phyloP scores from a whole-genome alignment of 805 yeast genomes.

The Wickerhamomyces silvicola region DNA sequence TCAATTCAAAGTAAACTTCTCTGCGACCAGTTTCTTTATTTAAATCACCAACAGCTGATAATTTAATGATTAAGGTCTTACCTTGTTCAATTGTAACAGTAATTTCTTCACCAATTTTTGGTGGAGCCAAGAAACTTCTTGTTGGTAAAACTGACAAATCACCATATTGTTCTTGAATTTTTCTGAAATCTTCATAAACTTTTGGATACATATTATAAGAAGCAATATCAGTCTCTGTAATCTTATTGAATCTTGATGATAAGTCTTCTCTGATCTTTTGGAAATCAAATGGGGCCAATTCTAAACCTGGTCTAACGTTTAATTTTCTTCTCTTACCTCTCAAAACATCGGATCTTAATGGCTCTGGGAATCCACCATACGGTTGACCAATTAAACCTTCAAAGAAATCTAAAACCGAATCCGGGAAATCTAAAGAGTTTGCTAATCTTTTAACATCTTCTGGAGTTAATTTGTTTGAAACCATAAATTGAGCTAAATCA shows the following conservation, averaged over 20 bases:
- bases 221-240: slow-evolving; percentile 86
- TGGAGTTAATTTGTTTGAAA: slow-evolving; percentile 78
- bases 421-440: slow-evolving; percentile 93
- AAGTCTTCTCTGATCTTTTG: slow-evolving; percentile 67
- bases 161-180: slow-evolving; percentile 71
- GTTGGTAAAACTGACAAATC: slow-evolving; percentile 95
- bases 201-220: slow-evolving; percentile 97
- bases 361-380: slow-evolving; percentile 99
- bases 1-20: slow-evolving; percentile 95
- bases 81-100: slow-evolving; percentile 90
- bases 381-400: slow-evolving; percentile 99
- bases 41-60: slow-evolving; percentile 89
- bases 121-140: slow-evolving; percentile 80
- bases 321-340: slow-evolving; percentile 90
- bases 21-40: slow-evolving; percentile 80
- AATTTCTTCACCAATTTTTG: slow-evolving; percentile 83
- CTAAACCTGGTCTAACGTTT: slow-evolving; percentile 86
- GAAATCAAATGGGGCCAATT: slow-evolving; percentile 79
- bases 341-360: slow-evolving; percentile 85
- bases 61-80: slow-evolving; percentile 84
- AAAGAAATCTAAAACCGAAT: slow-evolving; percentile 95
- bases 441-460: slow-evolving; percentile 89
- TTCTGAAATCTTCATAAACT: slow-evolving; percentile 85
- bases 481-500: slow-evolving; percentile 99
- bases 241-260: slow-evolving; percentile 66